These are phyloP conservation scores for Avena sativa DNA, from an alignment of 176 grass and related monocot species.

Conservation along the genomic window DNA sequence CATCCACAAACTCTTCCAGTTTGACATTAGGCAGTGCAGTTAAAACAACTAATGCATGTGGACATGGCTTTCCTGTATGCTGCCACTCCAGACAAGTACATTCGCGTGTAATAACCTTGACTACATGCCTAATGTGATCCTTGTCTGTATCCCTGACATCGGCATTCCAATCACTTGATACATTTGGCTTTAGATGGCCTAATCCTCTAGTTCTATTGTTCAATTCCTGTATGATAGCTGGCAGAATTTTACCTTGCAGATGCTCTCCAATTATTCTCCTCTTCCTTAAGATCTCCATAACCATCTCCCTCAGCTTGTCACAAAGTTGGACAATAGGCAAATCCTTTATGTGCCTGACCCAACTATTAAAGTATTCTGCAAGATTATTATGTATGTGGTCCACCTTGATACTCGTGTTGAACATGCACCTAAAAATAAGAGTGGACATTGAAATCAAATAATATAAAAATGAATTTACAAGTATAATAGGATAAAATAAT, in stretches of 20 bases:
- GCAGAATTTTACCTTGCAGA: neutral
- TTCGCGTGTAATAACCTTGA: neutral
- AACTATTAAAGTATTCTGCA: neutral
- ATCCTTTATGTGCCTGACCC: neutral
- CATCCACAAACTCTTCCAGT: neutral
- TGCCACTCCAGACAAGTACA: slow-evolving; percentile 15
- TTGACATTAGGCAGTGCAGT: neutral
- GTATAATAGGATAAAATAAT: neutral
- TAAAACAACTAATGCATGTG: slow-evolving; percentile 12
- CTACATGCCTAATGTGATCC: neutral
- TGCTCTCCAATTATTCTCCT: neutral
- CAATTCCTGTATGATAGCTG: neutral
- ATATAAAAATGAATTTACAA: neutral
- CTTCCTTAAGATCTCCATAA: neutral
- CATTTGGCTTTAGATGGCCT: neutral
- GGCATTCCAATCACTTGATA: neutral
- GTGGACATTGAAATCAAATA: neutral
- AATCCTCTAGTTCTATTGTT: slow-evolving; percentile 6
- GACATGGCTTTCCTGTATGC: neutral
- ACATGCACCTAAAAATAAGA: neutral
- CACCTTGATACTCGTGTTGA: neutral
- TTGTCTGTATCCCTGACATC: neutral
- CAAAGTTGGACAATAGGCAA: neutral
- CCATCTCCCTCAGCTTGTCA: neutral
- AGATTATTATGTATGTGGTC: neutral